phyloP scores from a whole-genome alignment of 1,284 basidiomycete genomes.

The Wallemia ichthyophaga region DNA sequence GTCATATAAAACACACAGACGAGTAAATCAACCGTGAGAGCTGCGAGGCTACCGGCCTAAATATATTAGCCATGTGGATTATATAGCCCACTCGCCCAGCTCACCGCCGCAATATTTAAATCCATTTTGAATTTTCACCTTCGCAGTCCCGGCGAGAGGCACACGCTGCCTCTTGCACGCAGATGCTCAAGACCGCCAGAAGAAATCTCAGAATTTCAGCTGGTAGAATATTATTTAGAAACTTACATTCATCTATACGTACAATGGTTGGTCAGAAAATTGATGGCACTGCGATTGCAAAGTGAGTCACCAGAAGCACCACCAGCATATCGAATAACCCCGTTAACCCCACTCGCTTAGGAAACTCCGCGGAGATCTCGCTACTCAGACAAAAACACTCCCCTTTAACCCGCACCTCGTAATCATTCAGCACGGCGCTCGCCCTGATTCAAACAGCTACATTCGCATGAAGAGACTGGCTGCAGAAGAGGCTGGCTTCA shows the following conservation, averaged over 20 bases:
- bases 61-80: neutral
- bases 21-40: neutral
- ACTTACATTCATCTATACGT: neutral
- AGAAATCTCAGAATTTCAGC: neutral
- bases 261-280: slow-evolving; percentile 23
- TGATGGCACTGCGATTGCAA: slow-evolving; percentile 64
- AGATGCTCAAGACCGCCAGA: neutral
- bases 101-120: neutral
- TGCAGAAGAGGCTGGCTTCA: slow-evolving; percentile 77
- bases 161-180: too few relatives aligned
- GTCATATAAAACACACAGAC: neutral
- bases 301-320: too few relatives aligned
- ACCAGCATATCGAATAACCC: too few relatives aligned
- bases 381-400: slow-evolving; percentile 29
- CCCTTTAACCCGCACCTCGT: slow-evolving; percentile 59
- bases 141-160: neutral
- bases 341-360: too few relatives aligned
- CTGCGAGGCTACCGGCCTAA: neutral
- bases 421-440: slow-evolving; percentile 78
- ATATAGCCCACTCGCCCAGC: neutral
- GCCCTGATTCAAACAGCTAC: slow-evolving; percentile 70
- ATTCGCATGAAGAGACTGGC: slow-evolving; percentile 96
- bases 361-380: slow-evolving; percentile 34
- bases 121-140: neutral
- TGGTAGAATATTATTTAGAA: neutral